Base-by-base conservation (phyloP, 2,329 filamentous ascomycete genomes). In the Fusarium sacchari region DNA sequence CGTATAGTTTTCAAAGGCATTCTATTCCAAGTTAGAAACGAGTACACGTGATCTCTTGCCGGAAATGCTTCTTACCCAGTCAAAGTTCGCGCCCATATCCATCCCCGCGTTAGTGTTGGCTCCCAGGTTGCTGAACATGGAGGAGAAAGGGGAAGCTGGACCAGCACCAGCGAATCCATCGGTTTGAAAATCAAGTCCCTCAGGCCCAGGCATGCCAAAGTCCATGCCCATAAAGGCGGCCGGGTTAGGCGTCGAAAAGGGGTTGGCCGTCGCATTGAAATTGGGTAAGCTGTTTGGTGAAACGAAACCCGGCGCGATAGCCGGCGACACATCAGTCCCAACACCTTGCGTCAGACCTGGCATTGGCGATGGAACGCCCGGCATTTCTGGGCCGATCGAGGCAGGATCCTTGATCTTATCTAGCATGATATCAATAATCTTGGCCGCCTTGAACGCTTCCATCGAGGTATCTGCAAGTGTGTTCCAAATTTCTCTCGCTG, bases 361-460 rank as follows among this genome's bases (percentile, higher is more conserved):
- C 55, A 78, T 67, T 13, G 76, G 72, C 10, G 75, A 61, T 36
- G 71, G 73, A 11, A 65, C 34, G 22, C 62, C 60, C 18, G 75
- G 30, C 24, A 68, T 60, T 17, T 65, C 52, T 17, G 65, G 63
- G 5, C 59, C 72, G n/a, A 44, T 55, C 18, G 69, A 57, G 15
- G 57, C 34, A 7, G 80, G 77, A 42, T 79, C 67, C 67, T 79
- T 91, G 60, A 98, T 87, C 81, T 96, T 96, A 37, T 91, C 88
- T 49, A 98, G 84, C 89, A 98, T 95, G 58, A 98, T 91, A 28
- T 91, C 91, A n/a, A 98, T 85, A 30, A 96, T 88, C 46, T 90
- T 90, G 44, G 90, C 90, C 3, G 94, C 96, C 83, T 98, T 98
- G 84, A 92, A 95, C 0, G 95, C 94, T 75, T 98, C 96, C 84